A percentile compares a stretch with the other conserved stretches of the same genome.
Evolutionary conservation across 371 early-diverging fungal species (phyloP).

Genomic region (Gilbertella persicaria): DNA sequence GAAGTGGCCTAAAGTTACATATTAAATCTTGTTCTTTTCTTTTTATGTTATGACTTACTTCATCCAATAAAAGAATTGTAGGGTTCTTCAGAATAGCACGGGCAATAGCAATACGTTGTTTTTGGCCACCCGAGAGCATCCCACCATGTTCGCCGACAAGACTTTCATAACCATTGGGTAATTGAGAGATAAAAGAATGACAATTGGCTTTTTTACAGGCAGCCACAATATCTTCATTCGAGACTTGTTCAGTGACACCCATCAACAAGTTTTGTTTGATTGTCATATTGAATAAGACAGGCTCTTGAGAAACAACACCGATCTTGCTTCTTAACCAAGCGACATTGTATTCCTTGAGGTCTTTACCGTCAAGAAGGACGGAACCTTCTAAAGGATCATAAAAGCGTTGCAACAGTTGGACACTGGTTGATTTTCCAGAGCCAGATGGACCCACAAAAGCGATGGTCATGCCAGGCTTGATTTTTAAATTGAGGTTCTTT

Average conservation of each 20-base stretch:
- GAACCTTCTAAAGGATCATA: conserved; percentile 71
- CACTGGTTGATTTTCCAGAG: conserved; percentile 85
- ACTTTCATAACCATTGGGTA: conserved; percentile 77
- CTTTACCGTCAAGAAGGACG: conserved; percentile 67
- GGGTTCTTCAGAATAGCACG: conserved; percentile 38
- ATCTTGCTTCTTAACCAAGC: conserved; percentile 72
- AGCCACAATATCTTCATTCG: conserved; percentile 58
- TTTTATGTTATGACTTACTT: conserved; percentile 20
- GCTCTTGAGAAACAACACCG: conserved; percentile 86
- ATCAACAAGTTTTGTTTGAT: conserved; percentile 76
- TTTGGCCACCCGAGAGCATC: conserved; percentile 79
- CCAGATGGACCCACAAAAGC: conserved; percentile 84
- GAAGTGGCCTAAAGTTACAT: conserved; percentile 61
- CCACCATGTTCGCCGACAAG: conserved; percentile 64
- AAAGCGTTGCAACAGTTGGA: conserved; percentile 86
- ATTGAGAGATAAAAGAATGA: conserved; percentile 69
- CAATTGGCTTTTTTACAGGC: conserved; percentile 68
- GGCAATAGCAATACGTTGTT: conserved; percentile 43
- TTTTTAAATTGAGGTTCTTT: conserved; percentile 55
- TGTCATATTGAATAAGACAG: conserved; percentile 78
- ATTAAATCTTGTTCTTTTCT: conserved; percentile 22
- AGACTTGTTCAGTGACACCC: conserved; percentile 49
- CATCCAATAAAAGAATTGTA: conserved; percentile 34
- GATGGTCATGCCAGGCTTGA: conserved; percentile 72
- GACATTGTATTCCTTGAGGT: conserved; percentile 66